Evolutionary conservation across 148 eudicot genomes (phyloP).

Genomic region (Heliosperma pusillum): DNA sequence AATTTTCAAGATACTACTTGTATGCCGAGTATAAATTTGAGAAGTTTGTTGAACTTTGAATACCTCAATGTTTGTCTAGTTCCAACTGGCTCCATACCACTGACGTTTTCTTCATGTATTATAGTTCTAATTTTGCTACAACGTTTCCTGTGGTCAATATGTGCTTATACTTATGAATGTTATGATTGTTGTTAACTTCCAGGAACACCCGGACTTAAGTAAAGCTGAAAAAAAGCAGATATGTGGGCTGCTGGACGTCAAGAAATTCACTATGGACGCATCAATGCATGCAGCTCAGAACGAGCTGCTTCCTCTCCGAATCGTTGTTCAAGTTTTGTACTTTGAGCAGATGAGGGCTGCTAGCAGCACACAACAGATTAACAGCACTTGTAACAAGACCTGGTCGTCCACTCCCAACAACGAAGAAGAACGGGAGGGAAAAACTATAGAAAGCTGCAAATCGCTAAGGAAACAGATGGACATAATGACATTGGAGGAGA

Average conservation of each 20-base stretch:
- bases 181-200: conserved; percentile 20
- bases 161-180: too few relatives aligned
- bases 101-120: too few relatives aligned
- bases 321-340: conserved; percentile 70
- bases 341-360: conserved; percentile 70
- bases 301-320: conserved; percentile 71
- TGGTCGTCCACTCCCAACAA: conserved; percentile 32
- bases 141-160: not conserved
- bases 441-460: conserved; percentile 32
- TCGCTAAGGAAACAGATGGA: conserved; percentile 51
- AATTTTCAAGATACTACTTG: too few relatives aligned
- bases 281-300: conserved; percentile 83
- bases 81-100: not conserved
- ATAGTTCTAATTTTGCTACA: not conserved
- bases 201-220: conserved; percentile 59
- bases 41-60: too few relatives aligned
- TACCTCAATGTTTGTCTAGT: not conserved
- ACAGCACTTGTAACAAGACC: conserved; percentile 27
- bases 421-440: conserved; percentile 49
- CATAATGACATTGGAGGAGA: conserved; percentile 43
- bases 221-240: conserved; percentile 64
- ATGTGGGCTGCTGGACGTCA: conserved; percentile 73
- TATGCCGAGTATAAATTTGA: too few relatives aligned
- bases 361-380: conserved; percentile 31
- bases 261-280: conserved; percentile 58